A percentile compares a stretch with the other conserved stretches of the same genome.
Conservation (phyloP, 2,329 filamentous ascomycete genomes). For the Colletotrichum sp. region DNA sequence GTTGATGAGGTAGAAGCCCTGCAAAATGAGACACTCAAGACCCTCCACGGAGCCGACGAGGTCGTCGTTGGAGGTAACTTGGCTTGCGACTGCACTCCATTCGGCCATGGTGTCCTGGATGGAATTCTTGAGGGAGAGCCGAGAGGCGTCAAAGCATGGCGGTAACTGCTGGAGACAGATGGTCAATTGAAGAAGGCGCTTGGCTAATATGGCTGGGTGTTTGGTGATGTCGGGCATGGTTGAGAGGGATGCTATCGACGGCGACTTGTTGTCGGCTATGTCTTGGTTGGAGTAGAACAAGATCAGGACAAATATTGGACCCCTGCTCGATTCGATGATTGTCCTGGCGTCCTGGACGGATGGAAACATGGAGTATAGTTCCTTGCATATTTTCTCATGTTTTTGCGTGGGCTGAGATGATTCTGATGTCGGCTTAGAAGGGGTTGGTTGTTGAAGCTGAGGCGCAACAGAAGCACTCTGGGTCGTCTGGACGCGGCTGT, state of each 20-base stretch:
- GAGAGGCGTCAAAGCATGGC: slow-evolving; percentile 30
- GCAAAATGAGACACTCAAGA: slow-evolving; percentile 54
- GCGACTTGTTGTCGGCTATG: slow-evolving; percentile 37
- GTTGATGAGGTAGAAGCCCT: slow-evolving; percentile 55
- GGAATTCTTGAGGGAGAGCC: slow-evolving; percentile 28
- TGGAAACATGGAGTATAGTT: background rate
- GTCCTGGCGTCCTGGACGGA: background rate
- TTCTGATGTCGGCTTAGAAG: background rate
- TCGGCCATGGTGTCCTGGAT: slow-evolving; percentile 31
- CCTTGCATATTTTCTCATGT: slow-evolving; percentile 15
- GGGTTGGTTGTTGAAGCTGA: background rate
- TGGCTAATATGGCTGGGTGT: slow-evolving; percentile 55
- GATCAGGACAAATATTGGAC: slow-evolving; percentile 29
- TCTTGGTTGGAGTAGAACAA: slow-evolving; percentile 31
- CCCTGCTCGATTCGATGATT: slow-evolving; percentile 23
- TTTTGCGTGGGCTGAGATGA: background rate
- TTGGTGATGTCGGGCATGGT: slow-evolving; percentile 35
- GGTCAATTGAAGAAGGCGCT: slow-evolving; percentile 49
- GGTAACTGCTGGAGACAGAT: slow-evolving; percentile 52
- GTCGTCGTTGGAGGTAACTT: slow-evolving; percentile 57
- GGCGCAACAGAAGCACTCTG: slow-evolving; percentile 24
- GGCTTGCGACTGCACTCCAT: slow-evolving; percentile 36
- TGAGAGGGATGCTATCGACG: slow-evolving; percentile 25
- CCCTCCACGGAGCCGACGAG: slow-evolving; percentile 57
- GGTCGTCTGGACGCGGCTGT: background rate